Conservation (phyloP, 306 rosid species). For the Luffa acutangula region DNA sequence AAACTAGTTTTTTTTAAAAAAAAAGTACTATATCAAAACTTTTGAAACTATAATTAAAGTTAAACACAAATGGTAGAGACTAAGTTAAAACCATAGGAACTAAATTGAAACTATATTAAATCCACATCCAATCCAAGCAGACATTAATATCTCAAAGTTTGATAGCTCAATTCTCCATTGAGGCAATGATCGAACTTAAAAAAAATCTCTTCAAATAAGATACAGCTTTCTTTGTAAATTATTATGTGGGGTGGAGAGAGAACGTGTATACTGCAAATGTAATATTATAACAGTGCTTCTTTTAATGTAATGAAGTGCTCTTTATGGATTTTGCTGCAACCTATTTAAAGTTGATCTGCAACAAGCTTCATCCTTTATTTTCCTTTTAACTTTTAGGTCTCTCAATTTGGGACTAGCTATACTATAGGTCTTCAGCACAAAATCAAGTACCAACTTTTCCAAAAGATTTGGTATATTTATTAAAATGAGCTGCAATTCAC, state of each 20-base stretch:
- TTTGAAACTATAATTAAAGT: too few relatives aligned
- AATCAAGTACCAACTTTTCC: not conserved
- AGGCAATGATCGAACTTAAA: too few relatives aligned
- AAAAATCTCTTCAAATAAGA: too few relatives aligned
- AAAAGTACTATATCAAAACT: not conserved
- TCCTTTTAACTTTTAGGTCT: not conserved
- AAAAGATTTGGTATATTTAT: not conserved
- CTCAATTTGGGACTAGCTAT: not conserved
- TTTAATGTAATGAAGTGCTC: not conserved
- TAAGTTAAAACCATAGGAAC: too few relatives aligned
- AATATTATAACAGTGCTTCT: not conserved
- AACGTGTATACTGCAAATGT: not conserved
- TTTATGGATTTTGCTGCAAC: constrained; percentile 4
- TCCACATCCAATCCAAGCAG: too few relatives aligned
- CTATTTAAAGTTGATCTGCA: not conserved
- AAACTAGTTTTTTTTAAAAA: too few relatives aligned
- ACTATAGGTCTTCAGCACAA: not conserved
- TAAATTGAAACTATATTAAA: too few relatives aligned
- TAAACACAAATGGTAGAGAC: too few relatives aligned
- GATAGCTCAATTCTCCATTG: too few relatives aligned
- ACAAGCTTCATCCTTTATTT: not conserved
- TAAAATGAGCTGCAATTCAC: not conserved
- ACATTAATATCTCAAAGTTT: too few relatives aligned
- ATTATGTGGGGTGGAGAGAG: not conserved
- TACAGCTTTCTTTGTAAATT: not conserved